These are phyloP conservation scores for Zygoascus meyerae DNA, from an alignment of 1,139 yeast genomes.

Conservation along the genomic window DNA sequence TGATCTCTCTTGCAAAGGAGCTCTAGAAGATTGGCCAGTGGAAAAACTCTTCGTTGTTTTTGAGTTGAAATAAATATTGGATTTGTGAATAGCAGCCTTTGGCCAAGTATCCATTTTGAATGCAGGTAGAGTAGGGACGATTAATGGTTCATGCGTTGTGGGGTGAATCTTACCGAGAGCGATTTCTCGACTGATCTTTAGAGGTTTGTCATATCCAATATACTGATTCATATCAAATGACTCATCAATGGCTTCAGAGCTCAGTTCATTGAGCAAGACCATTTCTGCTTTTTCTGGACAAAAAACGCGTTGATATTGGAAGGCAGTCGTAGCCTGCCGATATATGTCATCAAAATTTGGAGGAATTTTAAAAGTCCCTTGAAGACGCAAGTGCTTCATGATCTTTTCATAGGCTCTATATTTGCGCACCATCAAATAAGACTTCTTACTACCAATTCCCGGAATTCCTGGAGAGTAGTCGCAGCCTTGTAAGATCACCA, in stretches of 20 bases:
- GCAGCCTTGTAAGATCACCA: slow-evolving; percentile 91
- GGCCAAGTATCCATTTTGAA: neutral
- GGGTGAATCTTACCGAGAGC: slow-evolving; percentile 70
- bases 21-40: neutral
- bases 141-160: slow-evolving; percentile 40
- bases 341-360: slow-evolving; percentile 55
- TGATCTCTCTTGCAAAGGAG: neutral
- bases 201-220: slow-evolving; percentile 51
- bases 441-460: slow-evolving; percentile 75
- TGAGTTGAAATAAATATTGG: too few relatives aligned
- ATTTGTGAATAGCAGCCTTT: neutral
- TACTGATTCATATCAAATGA: slow-evolving; percentile 46
- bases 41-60: slow-evolving; percentile 6
- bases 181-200: slow-evolving; percentile 47
- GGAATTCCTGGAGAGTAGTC: slow-evolving; percentile 88
- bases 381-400: slow-evolving; percentile 48
- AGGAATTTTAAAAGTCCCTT: slow-evolving; percentile 54
- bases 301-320: slow-evolving; percentile 80
- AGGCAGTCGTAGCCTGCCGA: slow-evolving; percentile 67
- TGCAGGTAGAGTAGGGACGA: neutral
- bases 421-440: slow-evolving; percentile 55
- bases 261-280: slow-evolving; percentile 55
- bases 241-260: slow-evolving; percentile 21
- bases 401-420: slow-evolving; percentile 46
- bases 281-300: slow-evolving; percentile 51